Evolutionary conservation across 78 protist genomes (phyloP).

Genomic region (Capsaspora owczarzaki): DNA sequence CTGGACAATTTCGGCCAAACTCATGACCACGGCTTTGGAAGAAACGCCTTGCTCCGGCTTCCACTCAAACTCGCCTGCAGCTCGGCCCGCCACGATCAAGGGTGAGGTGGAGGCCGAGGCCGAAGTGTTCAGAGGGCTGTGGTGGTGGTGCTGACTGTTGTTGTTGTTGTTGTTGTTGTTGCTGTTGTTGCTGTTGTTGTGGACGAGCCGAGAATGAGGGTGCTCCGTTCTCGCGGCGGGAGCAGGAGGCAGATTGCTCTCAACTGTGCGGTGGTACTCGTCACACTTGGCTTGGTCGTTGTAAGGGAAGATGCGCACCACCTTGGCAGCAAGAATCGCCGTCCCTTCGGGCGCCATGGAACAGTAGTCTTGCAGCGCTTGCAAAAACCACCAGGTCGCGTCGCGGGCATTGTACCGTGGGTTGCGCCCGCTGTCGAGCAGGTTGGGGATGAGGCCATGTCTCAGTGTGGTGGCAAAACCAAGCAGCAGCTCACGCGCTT

Average conservation of each 20-base stretch:
- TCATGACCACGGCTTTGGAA: neutral
- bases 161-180: no score
- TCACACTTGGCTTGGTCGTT: neutral
- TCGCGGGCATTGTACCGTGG: constrained; percentile 80
- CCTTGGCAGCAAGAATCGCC: constrained; percentile 19
- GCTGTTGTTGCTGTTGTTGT: no score
- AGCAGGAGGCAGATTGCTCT: neutral
- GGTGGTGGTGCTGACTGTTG: no score
- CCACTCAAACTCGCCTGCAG: no score
- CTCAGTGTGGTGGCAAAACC: constrained; percentile 47
- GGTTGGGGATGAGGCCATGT: constrained; percentile 90
- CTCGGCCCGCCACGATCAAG: no score
- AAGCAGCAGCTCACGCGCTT: constrained; percentile 59
- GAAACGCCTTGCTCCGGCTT: neutral
- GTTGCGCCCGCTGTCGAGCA: constrained; percentile 61
- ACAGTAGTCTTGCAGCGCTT: constrained; percentile 41
- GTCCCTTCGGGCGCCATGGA: constrained; percentile 35
- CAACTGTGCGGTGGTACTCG: no score
- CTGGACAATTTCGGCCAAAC: neutral
- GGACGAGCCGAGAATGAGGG: no score
- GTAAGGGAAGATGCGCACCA: constrained; percentile 52
- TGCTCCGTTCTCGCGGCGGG: no score
- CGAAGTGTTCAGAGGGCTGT: no score
- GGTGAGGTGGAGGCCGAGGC: no score
- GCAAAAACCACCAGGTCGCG: constrained; percentile 80